phyloP scores from a whole-genome alignment of 148 eudicot genomes.

The Rhododendron molle region DNA sequence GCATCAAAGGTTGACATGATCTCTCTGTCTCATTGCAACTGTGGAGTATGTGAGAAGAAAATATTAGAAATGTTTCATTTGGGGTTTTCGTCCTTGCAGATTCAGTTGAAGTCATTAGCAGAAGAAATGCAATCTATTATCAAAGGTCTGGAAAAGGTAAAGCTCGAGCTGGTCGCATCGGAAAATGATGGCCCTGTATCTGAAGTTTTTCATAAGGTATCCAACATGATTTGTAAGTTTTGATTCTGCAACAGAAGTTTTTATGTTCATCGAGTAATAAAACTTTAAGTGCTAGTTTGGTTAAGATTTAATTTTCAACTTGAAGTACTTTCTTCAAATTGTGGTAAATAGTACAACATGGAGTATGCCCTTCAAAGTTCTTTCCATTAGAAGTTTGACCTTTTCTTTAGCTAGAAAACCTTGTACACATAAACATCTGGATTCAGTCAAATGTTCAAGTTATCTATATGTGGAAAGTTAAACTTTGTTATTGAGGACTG shows the following conservation, averaged over 20 bases:
- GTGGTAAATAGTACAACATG: background rate
- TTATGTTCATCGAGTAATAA: background rate
- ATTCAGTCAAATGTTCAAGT: background rate
- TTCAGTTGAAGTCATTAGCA: conserved; percentile 91
- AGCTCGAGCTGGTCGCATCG: conserved; percentile 76
- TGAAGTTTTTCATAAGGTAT: conserved; percentile 71
- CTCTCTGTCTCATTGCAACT: conserved; percentile 5
- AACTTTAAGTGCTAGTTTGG: background rate
- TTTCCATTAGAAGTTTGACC: background rate
- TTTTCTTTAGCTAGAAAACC: background rate
- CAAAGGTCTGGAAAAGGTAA: conserved; percentile 85
- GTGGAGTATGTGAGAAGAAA: background rate
- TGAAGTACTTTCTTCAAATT: background rate
- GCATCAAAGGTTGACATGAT: conserved; percentile 61
- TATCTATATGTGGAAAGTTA: background rate
- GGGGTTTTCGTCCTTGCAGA: conserved; percentile 43
- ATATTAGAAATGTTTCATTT: conserved; percentile 10
- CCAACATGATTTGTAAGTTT: conserved; percentile 6
- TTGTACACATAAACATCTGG: background rate
- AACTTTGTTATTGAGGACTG: background rate
- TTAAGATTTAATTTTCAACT: background rate
- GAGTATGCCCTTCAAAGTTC: background rate
- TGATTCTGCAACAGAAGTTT: conserved; percentile 1
- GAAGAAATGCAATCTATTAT: conserved; percentile 98
- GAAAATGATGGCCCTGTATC: conserved; percentile 94